Evolutionary conservation across 2,329 filamentous ascomycete genomes (phyloP), one percentile per base, ranked within the genome.

Genomic region (Daldinia sp.): DNA sequence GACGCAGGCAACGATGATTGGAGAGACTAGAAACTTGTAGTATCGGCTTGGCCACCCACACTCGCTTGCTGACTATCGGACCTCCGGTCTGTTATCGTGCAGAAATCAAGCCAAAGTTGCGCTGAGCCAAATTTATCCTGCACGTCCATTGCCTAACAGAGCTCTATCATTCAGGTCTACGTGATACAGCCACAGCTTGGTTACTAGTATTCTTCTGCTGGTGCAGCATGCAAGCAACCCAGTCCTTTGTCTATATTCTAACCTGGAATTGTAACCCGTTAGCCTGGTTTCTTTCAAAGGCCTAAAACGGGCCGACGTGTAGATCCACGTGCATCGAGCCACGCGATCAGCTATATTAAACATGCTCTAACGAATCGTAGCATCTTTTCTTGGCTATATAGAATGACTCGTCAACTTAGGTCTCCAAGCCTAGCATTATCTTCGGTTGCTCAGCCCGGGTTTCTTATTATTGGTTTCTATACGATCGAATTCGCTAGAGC

Each of bases 31-130:
- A 59, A 12, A 41, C 48, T 26, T 23, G 28, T 60, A 18, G 48
- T 53, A 23, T 65, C 37, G 65, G 61, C 39, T 48, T 63, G 59
- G 64, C 64, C 35, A 51, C 37, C 44, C n/a, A 30, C 50, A 51
- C 50, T 50, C 9, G 60, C 12, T 42, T 42, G 60, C 56, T 30
- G 37, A 67, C 48, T 48, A 48, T 66, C 72, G 73, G 73, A 75
- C 69, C 44, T 74, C 72, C 72, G 72, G 66, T 66, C 66, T 62
- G 63, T 74, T 74, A 72, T 69, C 69, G 68, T 75, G 44, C 58
- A 58, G 28, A 53, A 58, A 9, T 37, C 35, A 56, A 48, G 33
- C 59, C 41, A 64, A 42, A 60, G 10, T 64, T 64, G 41, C 37
- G 33, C 42, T 68, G 58, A 28, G 61, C 68, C 68, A 61, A 62